Base-by-base conservation (phyloP, 208 protist genomes). In the Leishmania major region DNA sequence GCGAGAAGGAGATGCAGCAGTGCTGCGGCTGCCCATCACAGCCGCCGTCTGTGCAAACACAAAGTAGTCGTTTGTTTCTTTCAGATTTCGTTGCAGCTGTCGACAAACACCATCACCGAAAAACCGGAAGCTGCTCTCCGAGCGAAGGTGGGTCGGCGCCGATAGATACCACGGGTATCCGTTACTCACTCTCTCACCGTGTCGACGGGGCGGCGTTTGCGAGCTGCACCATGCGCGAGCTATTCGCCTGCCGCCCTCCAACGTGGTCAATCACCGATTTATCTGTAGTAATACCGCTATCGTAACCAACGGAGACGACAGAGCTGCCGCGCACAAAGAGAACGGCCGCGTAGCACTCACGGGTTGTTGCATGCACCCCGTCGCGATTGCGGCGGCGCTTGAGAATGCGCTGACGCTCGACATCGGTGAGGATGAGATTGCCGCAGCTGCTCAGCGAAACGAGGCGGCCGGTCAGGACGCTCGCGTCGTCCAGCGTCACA, bases 351-450 rank as follows among this genome's bases (percentile, higher is more conserved):
- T 96, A 97, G 81, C 88, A 94, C 87, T 94, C 91, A 3, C 81
- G 89, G 22, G 7, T 64, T 47, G 78, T 84, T 51, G 71, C 82
- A 28, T 89, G 64, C 28, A 78, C 74, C n/a, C 74, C 69, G 64
- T 87, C 67, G 4, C 81, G 64, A 79, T 25, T 71, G 53, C 80
- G 62, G 40, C 84, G 75, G 69, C 67, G 89, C 87, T 93, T 94
- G 15, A 90, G 71, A 45, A 87, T 79, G 31, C 85, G 79, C 64
- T 93, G 85, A 11, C 94, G 93, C 81, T 96, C 93, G 35, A 87
- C 88, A 47, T 96, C 92, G 7, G 93, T 94, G 8, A 97, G 81
- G 64, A 97, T 86, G n/a, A 96, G 67, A 60, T 96, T 97, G 55
- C 88, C 90, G 8, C 74, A 87, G n/a, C 74, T 77, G 77, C 91